Percentiles rank a stretch among this genome's conserved stretches.
Conservation (phyloP, 1,284 basidiomycete species). For the Rhizopogon hawkerae region DNA sequence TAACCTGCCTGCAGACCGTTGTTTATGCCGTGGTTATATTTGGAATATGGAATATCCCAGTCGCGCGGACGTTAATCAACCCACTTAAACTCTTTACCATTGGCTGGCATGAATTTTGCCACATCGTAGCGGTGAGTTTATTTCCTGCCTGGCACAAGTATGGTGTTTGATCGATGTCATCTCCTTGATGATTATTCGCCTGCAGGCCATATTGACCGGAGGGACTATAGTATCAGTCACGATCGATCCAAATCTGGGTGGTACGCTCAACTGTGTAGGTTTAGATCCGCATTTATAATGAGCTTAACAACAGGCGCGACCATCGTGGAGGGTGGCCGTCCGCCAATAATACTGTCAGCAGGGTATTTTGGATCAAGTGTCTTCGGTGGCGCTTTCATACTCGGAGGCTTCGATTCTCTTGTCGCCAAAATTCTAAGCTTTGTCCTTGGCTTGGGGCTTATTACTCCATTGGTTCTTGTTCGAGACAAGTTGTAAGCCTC, state of each 20-base stretch:
- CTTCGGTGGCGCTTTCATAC: constrained; percentile 68
- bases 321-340: constrained; percentile 64
- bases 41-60: constrained; percentile 74
- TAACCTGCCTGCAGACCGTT: constrained; percentile 44
- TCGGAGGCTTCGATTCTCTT: constrained; percentile 72
- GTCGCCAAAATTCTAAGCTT: constrained; percentile 78
- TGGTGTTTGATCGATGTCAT: constrained; percentile 1
- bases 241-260: constrained; percentile 75
- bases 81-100: constrained; percentile 78
- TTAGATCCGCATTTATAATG: neutral
- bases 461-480: constrained; percentile 69
- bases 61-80: constrained; percentile 64
- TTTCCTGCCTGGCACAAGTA: constrained; percentile 1
- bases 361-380: constrained; percentile 75
- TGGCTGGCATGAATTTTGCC: constrained; percentile 79
- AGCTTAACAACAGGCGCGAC: constrained; percentile 35
- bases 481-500: constrained; percentile 69
- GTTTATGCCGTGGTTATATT: constrained; percentile 76
- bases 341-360: constrained; percentile 59
- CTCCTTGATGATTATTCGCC: constrained; percentile 8
- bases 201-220: constrained; percentile 68
- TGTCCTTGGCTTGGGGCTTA: constrained; percentile 64
- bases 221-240: constrained; percentile 68
- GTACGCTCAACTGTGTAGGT: constrained; percentile 19
- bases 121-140: constrained; percentile 58